Evolutionary conservation across 2,329 filamentous ascomycete species (phyloP).

Genomic region (Hymenoscyphus infarciens): DNA sequence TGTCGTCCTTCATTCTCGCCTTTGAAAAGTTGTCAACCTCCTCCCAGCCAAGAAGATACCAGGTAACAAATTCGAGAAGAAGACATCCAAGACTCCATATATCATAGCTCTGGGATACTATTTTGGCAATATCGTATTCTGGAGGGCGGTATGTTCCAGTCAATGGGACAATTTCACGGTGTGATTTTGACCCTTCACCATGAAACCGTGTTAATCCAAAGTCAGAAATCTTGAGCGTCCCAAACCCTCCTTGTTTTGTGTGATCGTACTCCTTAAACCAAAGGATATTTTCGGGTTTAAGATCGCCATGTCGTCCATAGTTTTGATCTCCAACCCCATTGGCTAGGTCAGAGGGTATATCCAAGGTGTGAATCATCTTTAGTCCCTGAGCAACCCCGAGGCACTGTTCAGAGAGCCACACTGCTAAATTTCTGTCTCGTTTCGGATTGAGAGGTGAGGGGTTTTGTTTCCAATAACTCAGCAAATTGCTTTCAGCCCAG

Average conservation of each 20-base stretch:
- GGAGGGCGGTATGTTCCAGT: slow-evolving; percentile 37
- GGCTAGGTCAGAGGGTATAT: no score
- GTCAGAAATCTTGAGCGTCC: slow-evolving; percentile 34
- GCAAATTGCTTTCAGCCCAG: slow-evolving; percentile 14
- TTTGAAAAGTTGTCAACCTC: no score
- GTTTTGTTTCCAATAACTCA: not conserved
- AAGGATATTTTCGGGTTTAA: slow-evolving; percentile 40
- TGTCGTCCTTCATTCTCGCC: no score
- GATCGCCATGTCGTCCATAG: slow-evolving; percentile 38
- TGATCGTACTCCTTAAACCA: slow-evolving; percentile 28
- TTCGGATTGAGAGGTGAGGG: not conserved
- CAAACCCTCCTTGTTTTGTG: no score
- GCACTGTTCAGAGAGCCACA: slow-evolving; percentile 14
- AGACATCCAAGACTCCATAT: slow-evolving; percentile 37
- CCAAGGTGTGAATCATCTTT: slow-evolving; percentile 13
- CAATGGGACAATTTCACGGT: slow-evolving; percentile 18
- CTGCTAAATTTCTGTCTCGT: no score
- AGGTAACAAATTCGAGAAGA: slow-evolving; percentile 36
- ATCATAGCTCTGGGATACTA: slow-evolving; percentile 36
- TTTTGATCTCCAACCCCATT: not conserved
- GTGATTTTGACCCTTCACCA: slow-evolving; percentile 29
- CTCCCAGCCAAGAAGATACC: slow-evolving; percentile 19
- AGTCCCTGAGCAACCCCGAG: slow-evolving; percentile 11
- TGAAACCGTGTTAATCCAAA: slow-evolving; percentile 37
- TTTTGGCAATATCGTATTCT: slow-evolving; percentile 33